A percentile compares a stretch with the other conserved stretches of the same genome.
phyloP scores from a whole-genome alignment of 176 grass and related monocot genomes.

The Bonia amplexicaulis region DNA sequence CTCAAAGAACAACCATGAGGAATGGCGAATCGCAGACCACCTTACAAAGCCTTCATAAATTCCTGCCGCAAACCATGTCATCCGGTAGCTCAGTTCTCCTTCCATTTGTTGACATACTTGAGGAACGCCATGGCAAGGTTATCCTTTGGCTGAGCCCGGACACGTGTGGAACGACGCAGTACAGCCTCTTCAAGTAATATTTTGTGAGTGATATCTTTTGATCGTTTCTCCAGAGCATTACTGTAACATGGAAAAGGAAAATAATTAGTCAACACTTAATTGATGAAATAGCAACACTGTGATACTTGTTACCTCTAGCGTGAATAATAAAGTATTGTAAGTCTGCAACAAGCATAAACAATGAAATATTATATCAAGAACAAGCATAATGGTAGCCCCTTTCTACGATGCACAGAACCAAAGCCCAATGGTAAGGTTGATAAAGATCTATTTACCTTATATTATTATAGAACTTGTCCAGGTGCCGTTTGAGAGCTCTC shows the following conservation, averaged over 20 bases:
- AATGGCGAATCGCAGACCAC: background rate
- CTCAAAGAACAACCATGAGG: background rate
- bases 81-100: conserved; percentile 36
- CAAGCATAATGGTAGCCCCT: background rate
- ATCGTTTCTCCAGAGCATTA: conserved; percentile 63
- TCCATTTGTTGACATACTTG: conserved; percentile 86
- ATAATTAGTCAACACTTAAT: background rate
- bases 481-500: conserved; percentile 62
- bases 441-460: conserved; percentile 54
- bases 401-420: background rate
- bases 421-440: background rate
- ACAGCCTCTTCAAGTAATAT: conserved; percentile 69
- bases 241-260: conserved; percentile 32
- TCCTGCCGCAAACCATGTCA: background rate
- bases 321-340: background rate
- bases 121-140: conserved; percentile 69
- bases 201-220: conserved; percentile 56
- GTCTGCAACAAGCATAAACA: background rate
- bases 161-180: conserved; percentile 63
- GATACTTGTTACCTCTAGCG: background rate
- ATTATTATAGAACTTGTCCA: conserved; percentile 64
- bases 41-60: background rate
- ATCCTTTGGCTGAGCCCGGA: conserved; percentile 77
- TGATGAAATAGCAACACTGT: background rate
- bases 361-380: background rate